Evolutionary conservation across 176 grass and related monocot species (phyloP), one percentile per base, ranked within the genome.

Genomic region (Rhynchospora tenuis): DNA sequence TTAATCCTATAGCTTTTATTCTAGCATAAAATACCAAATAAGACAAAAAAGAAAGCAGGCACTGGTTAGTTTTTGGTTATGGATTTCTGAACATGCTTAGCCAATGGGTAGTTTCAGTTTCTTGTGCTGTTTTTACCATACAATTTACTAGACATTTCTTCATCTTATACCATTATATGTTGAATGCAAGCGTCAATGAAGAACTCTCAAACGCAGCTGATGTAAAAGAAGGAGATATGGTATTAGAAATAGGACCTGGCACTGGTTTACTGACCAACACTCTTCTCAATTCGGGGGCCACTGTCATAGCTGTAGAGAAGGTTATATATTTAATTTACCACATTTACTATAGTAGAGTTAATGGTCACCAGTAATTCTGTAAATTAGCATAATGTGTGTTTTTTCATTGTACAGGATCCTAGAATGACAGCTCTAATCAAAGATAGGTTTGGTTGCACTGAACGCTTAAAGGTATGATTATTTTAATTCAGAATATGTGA

Each of bases 221-320:
- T 48, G 89, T 98, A 9, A 86, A 87, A 65, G 88, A 90, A 4
- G 95, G 91, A 2, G 95, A 93, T 64, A 88, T 98, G 81, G 90
- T 98, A 60, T 89, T 98, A 51, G 92, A 98, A 88, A 98, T 95
- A 1, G 95, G 95, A 6, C 95, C 95, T 23, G 92, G 95, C 0
- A 93, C 92, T 6, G 95, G 95, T 8, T 95, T 92, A 13, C 92
- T 95, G 58, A 98, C 92, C 7, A 90, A 87, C 22, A 88, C 84
- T 4, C 84, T 98, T 77, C 87, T 98, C 13, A 59, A 89, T 48
- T 89, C 89, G 0, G 95, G 95, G 2, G 89, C 92, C 42, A 93
- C 87, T 5, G 86, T 98, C 59, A 71, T 98, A 46, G 95, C 95
- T 7, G 86, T 95, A 65, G 92, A 95, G 79, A 95, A 98, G 92